Percentiles rank a stretch among this genome's conserved stretches.
phyloP scores from a whole-genome alignment of 75 land plant genomes.

The Gnetum montanum region DNA sequence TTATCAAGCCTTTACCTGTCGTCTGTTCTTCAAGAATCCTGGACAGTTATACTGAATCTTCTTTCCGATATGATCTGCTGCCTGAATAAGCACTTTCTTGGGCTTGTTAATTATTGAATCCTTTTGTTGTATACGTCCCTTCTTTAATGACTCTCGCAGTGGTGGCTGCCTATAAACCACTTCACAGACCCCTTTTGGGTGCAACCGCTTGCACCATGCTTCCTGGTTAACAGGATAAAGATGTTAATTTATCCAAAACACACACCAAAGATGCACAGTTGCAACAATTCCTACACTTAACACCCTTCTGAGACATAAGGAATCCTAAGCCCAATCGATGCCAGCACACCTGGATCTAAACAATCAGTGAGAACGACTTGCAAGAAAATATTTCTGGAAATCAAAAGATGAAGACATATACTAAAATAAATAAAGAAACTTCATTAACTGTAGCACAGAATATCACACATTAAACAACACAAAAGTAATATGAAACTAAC shows the following conservation, averaged over 20 bases:
- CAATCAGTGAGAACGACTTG: too few species aligned
- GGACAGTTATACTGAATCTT: conserved; percentile 80
- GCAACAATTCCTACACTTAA: too few species aligned
- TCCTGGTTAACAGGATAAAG: conserved; percentile 74
- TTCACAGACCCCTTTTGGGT: conserved; percentile 64
- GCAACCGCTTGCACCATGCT: conserved; percentile 87
- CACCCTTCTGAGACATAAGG: too few species aligned
- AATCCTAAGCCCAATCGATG: too few species aligned
- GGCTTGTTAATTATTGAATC: conserved; percentile 60
- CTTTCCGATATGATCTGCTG: conserved; percentile 73
- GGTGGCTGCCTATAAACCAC: conserved; percentile 70
- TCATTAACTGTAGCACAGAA: too few species aligned
- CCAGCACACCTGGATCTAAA: too few species aligned
- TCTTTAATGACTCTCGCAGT: conserved; percentile 53
- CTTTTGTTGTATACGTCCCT: conserved; percentile 53
- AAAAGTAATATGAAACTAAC: too few species aligned
- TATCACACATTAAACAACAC: too few species aligned
- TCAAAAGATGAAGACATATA: too few species aligned
- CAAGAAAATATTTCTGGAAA: too few species aligned
- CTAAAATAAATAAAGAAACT: too few species aligned
- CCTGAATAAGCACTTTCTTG: conserved; percentile 42
- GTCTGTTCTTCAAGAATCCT: conserved; percentile 73
- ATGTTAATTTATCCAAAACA: not conserved
- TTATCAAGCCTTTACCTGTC: conserved; percentile 55
- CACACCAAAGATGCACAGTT: not conserved